Evolutionary conservation across 441 rosid genomes (phyloP), one percentile per base, ranked within the genome.

Genomic region (Erysimum cheiri): DNA sequence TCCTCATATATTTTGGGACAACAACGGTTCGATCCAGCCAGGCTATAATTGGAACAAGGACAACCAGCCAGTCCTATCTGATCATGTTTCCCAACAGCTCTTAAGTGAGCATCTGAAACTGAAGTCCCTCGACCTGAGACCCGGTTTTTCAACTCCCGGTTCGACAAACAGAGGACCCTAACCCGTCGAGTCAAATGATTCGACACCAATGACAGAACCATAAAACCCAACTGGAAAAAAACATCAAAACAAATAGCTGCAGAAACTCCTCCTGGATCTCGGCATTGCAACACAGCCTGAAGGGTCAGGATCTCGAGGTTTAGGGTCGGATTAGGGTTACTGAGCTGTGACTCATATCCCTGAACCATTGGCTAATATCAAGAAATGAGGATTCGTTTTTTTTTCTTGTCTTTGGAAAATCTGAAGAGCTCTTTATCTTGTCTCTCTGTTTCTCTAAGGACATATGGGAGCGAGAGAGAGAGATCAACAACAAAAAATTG

Each of bases 61-160:
- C 48, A 81, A 75, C 44, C 89, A 74, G 67, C 80, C 84, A 33
- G 80, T 77, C 22, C 72, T 87, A 55, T 88, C 88, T 50, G 92
- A 87, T 73, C 91, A 80, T 65, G 90, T 85, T 26, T 85, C 92
- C 59, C 85, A 86, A 76, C 91, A 88, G 85, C 82, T 88, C 59
- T 72, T 87, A 60, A 82, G 88, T 41, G 91, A 87, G 75, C 92
- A 77, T 71, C 80, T 80, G 60, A 87, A 85, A 80, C 79, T 82
- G 60, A 87, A 84, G 71, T 75, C 90, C 67, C 69, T 85, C 59
- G 87, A 91, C 74, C 78, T 91, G 65, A 85, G 81, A 52, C 81
- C 87, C 26, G 78, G 80, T 75, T 80, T 62, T n/a, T 60, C 85
- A 71, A 65, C 75, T 70, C 90, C 69, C 56, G 76, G 84, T 13